Conservation (phyloP, 1,284 basidiomycete species). For the Termitomyces sp. region DNA sequence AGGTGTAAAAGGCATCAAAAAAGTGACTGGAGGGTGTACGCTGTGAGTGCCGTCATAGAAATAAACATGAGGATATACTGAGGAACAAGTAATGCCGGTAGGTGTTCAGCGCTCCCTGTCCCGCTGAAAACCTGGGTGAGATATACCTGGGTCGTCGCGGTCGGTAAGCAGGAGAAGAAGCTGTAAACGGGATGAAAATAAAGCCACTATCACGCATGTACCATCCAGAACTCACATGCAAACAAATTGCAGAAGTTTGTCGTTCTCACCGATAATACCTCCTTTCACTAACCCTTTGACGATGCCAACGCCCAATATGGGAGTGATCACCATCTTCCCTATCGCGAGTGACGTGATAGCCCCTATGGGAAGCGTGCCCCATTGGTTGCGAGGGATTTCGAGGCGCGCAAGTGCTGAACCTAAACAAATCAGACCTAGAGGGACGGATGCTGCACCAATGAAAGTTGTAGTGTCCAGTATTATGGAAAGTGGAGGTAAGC, state of each 20-base stretch:
- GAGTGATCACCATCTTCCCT: slow-evolving; percentile 63
- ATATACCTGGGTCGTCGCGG: slow-evolving; percentile 53
- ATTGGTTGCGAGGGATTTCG: slow-evolving; percentile 45
- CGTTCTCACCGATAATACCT: slow-evolving; percentile 46
- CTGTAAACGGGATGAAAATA: slow-evolving; percentile 25
- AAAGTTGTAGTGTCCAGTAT: slow-evolving; percentile 62
- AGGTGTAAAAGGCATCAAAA: slow-evolving; percentile 30
- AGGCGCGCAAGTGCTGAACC: slow-evolving; percentile 73
- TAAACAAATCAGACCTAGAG: slow-evolving; percentile 66
- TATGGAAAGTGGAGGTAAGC: slow-evolving; percentile 68
- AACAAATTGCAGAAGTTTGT: slow-evolving; percentile 64
- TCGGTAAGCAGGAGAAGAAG: slow-evolving; percentile 61
- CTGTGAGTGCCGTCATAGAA: slow-evolving; percentile 55
- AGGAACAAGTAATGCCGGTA: slow-evolving; percentile 61
- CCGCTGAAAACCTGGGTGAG: slow-evolving; percentile 65
- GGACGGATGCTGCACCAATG: slow-evolving; percentile 69
- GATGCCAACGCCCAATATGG: slow-evolving; percentile 65
- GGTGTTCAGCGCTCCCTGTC: slow-evolving; percentile 56
- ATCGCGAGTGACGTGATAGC: slow-evolving; percentile 61
- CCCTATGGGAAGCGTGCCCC: slow-evolving; percentile 55
- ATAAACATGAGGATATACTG: slow-evolving; percentile 64
- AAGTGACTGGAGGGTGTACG: slow-evolving; percentile 48
- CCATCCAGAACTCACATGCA: slow-evolving; percentile 52
- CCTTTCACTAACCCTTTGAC: slow-evolving; percentile 45
- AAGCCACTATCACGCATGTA: background rate